Conservation (phyloP, 768 basidiomycete genomes). For the Serendipita sp. region DNA sequence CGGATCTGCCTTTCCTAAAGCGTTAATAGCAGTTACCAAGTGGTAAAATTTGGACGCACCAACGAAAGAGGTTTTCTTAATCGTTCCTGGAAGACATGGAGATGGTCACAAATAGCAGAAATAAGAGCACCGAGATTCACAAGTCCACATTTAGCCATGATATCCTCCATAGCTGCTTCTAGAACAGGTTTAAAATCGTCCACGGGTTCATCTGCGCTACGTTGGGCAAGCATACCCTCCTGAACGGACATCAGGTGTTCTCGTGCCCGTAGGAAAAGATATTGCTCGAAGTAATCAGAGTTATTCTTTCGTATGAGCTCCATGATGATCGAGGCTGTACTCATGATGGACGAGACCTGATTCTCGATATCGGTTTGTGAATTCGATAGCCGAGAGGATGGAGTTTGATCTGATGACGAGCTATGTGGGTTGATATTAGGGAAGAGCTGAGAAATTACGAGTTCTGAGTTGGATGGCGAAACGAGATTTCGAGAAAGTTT, state of each 20-base stretch:
- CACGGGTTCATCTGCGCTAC: constrained; percentile 21
- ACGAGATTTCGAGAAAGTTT: constrained; percentile 81
- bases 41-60: constrained; percentile 27
- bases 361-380: not conserved
- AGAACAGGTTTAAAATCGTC: constrained; percentile 44
- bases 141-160: constrained; percentile 73
- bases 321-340: constrained; percentile 76
- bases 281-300: constrained; percentile 96
- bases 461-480: constrained; percentile 17
- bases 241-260: constrained; percentile 80
- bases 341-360: constrained; percentile 54
- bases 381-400: not conserved
- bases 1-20: constrained; percentile 36
- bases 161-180: constrained; percentile 58
- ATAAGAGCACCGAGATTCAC: constrained; percentile 79
- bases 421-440: not conserved
- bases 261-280: constrained; percentile 83
- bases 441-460: not conserved
- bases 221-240: constrained; percentile 38
- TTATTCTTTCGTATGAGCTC: constrained; percentile 96
- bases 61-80: constrained; percentile 57
- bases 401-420: not conserved
- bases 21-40: constrained; percentile 7
- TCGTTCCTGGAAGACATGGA: constrained; percentile 54
- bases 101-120: constrained; percentile 47